Conservation (phyloP, 2,329 filamentous ascomycete genomes). For the Arthrobotrys sphaeroides region DNA sequence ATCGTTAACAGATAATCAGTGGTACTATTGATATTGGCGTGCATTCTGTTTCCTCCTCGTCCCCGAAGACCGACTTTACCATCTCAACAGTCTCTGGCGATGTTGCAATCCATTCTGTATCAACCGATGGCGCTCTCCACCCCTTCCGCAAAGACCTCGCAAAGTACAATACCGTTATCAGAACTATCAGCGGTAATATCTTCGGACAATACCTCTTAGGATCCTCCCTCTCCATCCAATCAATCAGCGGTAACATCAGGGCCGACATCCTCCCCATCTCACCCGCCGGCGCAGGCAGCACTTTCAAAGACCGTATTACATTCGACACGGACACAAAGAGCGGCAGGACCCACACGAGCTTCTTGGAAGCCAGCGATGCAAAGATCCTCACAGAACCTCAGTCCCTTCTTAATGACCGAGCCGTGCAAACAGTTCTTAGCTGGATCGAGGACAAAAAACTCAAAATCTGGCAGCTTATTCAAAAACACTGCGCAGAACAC, state of each 20-base stretch:
- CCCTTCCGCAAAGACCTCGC: slow-evolving; percentile 44
- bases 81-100: slow-evolving; percentile 41
- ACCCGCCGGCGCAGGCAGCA: slow-evolving; percentile 20
- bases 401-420: slow-evolving; percentile 34
- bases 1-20: slow-evolving; percentile 1
- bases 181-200: slow-evolving; percentile 35
- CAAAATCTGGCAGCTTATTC: slow-evolving; percentile 32
- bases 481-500: slow-evolving; percentile 34
- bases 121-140: slow-evolving; percentile 42
- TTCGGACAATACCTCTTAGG: slow-evolving; percentile 51
- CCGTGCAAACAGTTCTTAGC: slow-evolving; percentile 34
- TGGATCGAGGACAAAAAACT: slow-evolving; percentile 38
- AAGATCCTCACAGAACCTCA: slow-evolving; percentile 49
- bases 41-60: slow-evolving; percentile 11
- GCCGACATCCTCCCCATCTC: slow-evolving; percentile 51
- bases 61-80: slow-evolving; percentile 28
- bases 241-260: slow-evolving; percentile 50
- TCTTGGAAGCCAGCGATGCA: slow-evolving; percentile 43
- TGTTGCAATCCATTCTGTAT: slow-evolving; percentile 46
- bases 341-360: slow-evolving; percentile 33
- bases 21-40: slow-evolving; percentile 48
- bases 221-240: slow-evolving; percentile 38
- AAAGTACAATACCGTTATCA: slow-evolving; percentile 38
- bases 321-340: slow-evolving; percentile 43
- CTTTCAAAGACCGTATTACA: slow-evolving; percentile 16